Evolutionary conservation across 2,329 filamentous ascomycete genomes (phyloP), one percentile per base, ranked within the genome.

Genomic region (Drechslera avenae): DNA sequence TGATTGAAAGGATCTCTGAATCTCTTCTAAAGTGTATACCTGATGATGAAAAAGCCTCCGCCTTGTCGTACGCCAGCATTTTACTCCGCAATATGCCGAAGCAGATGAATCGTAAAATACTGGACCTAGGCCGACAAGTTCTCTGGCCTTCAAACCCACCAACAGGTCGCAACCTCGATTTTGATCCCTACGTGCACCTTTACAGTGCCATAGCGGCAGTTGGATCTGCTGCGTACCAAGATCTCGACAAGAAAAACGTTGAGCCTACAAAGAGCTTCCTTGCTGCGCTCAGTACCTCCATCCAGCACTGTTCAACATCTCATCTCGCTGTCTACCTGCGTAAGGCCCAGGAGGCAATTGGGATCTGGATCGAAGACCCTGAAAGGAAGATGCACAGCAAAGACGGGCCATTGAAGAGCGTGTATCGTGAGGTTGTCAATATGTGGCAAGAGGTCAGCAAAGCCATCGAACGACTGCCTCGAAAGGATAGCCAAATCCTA

Each of bases 1-100:
- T 91, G 1, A 77, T 92, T 32, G 90, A 95, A 54, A 88, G 87
- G 1, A 64, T 94, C 3, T 83, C 89, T 0, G 86, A 70, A 67
- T 39, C 51, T 19, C 42, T 72, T 13, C 36, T 70, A 50, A 33
- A 56, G 14, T 44, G 39, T 6, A 49, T 43, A 5, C 41, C 64
- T 13, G 54, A 66, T 4, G 56, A 67, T 28, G 63, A 62, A 12
- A 55, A 58, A 32, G 30, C 26, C 10, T 51, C 40, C 6, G 62
- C 62, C 31, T 39, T 71, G 28, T 44, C 64, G 1, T 72, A 62
- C 8, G 66, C 73, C 42, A 72, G 69, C 31, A 60, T 76, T 28
- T 69, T 78, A 12, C 58, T 69, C 23, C 56, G 56, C 13, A 67
- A 56, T 14, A 72, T 76, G 26, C 73, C 70, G 5, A 75, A 32